phyloP scores from a whole-genome alignment of 148 eudicot genomes.

The Chenopodium formosanum region DNA sequence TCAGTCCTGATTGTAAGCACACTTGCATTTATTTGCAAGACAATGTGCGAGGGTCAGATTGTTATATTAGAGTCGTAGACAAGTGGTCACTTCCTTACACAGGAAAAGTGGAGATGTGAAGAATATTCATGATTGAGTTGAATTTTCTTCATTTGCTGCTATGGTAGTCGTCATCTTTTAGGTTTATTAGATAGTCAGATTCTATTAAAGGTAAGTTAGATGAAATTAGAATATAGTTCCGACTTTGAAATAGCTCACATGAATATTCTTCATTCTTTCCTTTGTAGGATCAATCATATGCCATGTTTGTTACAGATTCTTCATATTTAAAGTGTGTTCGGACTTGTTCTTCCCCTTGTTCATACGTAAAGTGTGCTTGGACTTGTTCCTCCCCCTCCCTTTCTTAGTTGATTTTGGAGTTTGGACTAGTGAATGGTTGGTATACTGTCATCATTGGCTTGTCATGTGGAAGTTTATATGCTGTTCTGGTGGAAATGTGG shows the following conservation, averaged over 20 bases:
- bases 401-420: too few relatives aligned
- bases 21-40: background rate
- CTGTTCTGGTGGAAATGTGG: background rate
- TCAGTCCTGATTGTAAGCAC: background rate
- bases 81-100: background rate
- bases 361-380: background rate
- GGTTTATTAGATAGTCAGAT: background rate
- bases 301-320: background rate
- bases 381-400: background rate
- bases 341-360: background rate
- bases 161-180: background rate
- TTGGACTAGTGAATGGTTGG: background rate
- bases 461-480: too few relatives aligned
- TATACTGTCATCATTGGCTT: background rate
- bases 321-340: background rate
- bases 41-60: background rate
- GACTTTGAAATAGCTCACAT: background rate
- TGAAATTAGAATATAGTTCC: background rate
- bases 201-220: background rate
- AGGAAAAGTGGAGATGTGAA: background rate
- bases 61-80: background rate
- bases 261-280: background rate
- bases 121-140: background rate
- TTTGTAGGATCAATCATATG: background rate
- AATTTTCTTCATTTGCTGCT: background rate